These are phyloP conservation scores for Saccharomyces hybrid DNA, from an alignment of 1,139 yeast species.

Conservation along the genomic window DNA sequence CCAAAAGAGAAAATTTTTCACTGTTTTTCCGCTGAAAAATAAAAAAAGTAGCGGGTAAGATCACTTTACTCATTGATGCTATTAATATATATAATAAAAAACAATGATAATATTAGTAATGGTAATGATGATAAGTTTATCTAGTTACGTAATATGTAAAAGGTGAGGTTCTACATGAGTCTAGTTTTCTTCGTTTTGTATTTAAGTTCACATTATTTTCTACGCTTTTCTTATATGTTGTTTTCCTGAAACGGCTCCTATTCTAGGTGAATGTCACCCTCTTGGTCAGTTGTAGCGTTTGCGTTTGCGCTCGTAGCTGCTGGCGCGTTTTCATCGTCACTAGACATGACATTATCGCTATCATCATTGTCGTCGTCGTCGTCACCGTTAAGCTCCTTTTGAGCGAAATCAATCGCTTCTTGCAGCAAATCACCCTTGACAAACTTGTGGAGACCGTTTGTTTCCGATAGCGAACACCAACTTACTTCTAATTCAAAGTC, in stretches of 20 bases:
- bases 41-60: no score
- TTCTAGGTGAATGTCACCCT: constrained; percentile 26
- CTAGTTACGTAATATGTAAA: background rate
- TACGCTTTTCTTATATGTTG: background rate
- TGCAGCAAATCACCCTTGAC: constrained; percentile 71
- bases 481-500: constrained; percentile 92
- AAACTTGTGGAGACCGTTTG: constrained; percentile 71
- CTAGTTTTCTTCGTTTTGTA: background rate
- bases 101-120: background rate
- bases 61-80: no score
- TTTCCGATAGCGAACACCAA: constrained; percentile 73
- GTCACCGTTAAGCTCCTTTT: constrained; percentile 72
- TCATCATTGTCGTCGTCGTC: constrained; percentile 51
- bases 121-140: background rate
- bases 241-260: constrained; percentile 5
- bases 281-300: constrained; percentile 17
- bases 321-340: constrained; percentile 39
- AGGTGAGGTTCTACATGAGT: background rate
- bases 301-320: constrained; percentile 23
- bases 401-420: constrained; percentile 78
- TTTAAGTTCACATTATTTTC: background rate
- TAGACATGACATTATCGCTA: constrained; percentile 18
- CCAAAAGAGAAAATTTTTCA: background rate
- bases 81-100: no score
- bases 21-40: background rate